These are phyloP conservation scores for Cercospora beticola DNA, from an alignment of 2,329 filamentous ascomycete species.

Conservation along the genomic window DNA sequence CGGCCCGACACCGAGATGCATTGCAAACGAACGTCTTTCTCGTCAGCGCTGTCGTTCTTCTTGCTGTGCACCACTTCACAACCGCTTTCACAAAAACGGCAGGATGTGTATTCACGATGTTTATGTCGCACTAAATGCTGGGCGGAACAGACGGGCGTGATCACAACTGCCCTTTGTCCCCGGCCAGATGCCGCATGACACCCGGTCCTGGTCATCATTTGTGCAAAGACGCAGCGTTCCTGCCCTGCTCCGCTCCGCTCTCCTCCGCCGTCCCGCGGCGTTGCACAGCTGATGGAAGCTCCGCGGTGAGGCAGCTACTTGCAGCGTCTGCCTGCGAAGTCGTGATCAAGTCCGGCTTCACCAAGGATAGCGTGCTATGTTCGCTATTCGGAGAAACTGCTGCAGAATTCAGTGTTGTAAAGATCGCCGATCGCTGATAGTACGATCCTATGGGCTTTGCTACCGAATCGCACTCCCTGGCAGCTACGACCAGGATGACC, in stretches of 20 bases:
- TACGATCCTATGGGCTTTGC: background rate
- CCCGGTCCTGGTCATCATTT: background rate
- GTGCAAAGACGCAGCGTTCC: background rate
- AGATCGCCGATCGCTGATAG: background rate
- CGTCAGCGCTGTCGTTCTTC: background rate
- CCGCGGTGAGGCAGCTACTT: background rate
- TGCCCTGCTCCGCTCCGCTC: background rate
- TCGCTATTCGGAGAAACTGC: background rate
- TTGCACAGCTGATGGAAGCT: background rate
- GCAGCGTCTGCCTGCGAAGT: background rate
- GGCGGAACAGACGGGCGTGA: background rate
- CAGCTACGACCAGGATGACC: background rate
- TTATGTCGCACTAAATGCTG: background rate
- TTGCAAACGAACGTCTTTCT: background rate
- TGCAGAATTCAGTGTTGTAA: background rate
- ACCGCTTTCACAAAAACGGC: background rate
- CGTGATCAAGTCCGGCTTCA: background rate
- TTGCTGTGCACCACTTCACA: background rate
- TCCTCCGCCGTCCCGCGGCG: background rate
- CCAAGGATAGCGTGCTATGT: background rate
- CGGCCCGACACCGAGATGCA: slow-evolving; percentile 1
- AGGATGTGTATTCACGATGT: background rate
- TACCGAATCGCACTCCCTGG: background rate
- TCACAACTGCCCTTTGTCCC: background rate
- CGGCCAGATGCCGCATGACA: background rate